Base-by-base conservation (phyloP, 441 rosid genomes). In the Jatropha multifida region DNA sequence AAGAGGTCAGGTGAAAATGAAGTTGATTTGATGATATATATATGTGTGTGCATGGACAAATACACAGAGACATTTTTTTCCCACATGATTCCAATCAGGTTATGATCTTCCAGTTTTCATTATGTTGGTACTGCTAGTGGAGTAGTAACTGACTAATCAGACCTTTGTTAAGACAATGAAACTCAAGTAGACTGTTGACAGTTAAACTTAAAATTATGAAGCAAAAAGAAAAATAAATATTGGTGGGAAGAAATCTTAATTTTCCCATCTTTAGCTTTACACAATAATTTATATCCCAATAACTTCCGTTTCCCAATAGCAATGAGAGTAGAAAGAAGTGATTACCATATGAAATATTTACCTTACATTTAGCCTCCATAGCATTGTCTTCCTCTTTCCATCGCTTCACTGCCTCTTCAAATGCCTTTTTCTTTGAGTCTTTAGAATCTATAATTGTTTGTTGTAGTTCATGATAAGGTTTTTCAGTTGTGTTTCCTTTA, bases 291-390 rank as follows among this genome's bases (percentile, higher is more conserved):
- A 64, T 66, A 59, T 40, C 23, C 58, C 32, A 63, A 42, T 49
- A 62, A 72, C 60, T 49, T 68, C 41, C 23, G 49, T 40, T 14
- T 72, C 76, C 65, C 72, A 69, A 74, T 65, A 32, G 68, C 23
- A 41, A 75, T 3, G 17, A 26, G 20, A 58, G 44, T 49, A 56
- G 20, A 68, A 70, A 71, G 67, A 56, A 68, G 42, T 13, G 60
- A 74, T 15, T 44, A 49, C 13, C 44, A 40, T 59, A 61, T 41
- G 15, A 70, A 46, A 65, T 26, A 46, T 72, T 81, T 81, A 80
- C 97, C 92, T 92, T 88, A 89, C 87, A 88, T 81, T 85, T 84
- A 77, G 93, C 93, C 80, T 92, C 93, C 78, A 82, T 79, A 48
- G 89, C 90, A 85, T 82, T 76, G 56, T 86, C 89, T 82, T 90